Base-by-base conservation (phyloP, 1,139 yeast genomes). In the Candida sp. region DNA sequence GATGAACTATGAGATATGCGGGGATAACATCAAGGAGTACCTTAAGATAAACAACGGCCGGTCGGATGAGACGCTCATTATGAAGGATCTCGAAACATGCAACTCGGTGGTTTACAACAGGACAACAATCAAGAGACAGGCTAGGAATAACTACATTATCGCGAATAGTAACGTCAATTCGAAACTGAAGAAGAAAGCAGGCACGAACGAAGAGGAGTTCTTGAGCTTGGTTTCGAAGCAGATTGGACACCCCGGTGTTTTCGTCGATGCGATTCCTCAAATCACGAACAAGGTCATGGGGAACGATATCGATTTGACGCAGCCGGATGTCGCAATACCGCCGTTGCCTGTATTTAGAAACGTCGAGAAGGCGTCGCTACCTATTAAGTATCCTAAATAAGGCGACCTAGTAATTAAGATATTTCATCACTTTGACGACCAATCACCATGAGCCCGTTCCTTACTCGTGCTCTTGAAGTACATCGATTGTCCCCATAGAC, bases 401-500 rank as follows among this genome's bases (percentile, higher is more conserved):
- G 17, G 17, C 2, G 2, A 17, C 2, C 17, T 17, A 17, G 40
- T 8, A n/a, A 6, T 27, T 46, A 46, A 34, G 42, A 38, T 42
- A 51, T 46, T 17, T 49, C 48, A 47, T 51, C 55, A 57, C 87
- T 84, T 65, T 88, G 93, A 52, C 96, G 77, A 6, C 97, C 97
- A 53, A 90, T 83, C 4, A 91, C 73, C 53, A 83, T 78, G 42
- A 90, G 62, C 9, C 85, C 88, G 1, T 74, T 73, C 51, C 86
- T 73, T 4, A 80, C 65, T 3, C 67, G 66, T 0, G 90, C 90
- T 27, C 72, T 71, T 6, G 77, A 71, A 0, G 92, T 85, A 50
- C 94, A 86, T 56, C 83, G 73, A 58, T 88, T 89, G 59, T 86
- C 80, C 0, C 97, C 97, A 66, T 87, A 90, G 5, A 90, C 90